Base-by-base conservation (phyloP, 306 rosid species). In the Quercus mongolica region DNA sequence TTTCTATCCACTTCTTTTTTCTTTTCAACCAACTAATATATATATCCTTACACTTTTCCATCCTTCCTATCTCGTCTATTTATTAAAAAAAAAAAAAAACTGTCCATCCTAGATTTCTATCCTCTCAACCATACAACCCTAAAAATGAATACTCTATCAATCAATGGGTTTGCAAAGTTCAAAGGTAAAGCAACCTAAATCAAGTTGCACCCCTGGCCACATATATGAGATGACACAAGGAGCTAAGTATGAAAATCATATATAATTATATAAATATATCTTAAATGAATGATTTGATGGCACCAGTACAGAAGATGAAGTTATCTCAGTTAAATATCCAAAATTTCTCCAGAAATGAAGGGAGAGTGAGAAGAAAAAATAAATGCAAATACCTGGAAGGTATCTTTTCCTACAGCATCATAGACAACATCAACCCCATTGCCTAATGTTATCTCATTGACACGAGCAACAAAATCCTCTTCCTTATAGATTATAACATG, bases 361-460 rank as follows among this genome's bases (percentile, higher is more conserved):
- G 20, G 69, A 20, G 51, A 7, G 19, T 61, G 18, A 54, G 46
- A 49, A 49, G 4, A 20, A 5, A 2, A 33, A 77, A 55, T 1
- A 26, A 69, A 23, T 72, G 67, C 65, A 4, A 56, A 68, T 92
- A 92, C 98, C 97, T 91, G 83, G 79, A 94, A 94, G 56, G 99
- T 92, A 51, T 92, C 97, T 82, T 92, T 94, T 80, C 97, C 97
- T 3, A 94, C 97, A 76, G 97, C 90, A 86, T 94, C 99, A 30
- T 92, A 94, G 83, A 94, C 99, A 4, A 91, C 97, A 75, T 94
- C 90, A 68, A 94, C 97, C 73, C 99, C 99, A 52, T 85, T 84
- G 74, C 93, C 97, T 0, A 90, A 88, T 4, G 97, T 94, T 78
- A 94, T 87, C 80, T 94, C 95, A 17, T 77, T 89, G 76, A 92